Evolutionary conservation across 208 protist species (phyloP).

Genomic region (Acanthamoeba royreba): DNA sequence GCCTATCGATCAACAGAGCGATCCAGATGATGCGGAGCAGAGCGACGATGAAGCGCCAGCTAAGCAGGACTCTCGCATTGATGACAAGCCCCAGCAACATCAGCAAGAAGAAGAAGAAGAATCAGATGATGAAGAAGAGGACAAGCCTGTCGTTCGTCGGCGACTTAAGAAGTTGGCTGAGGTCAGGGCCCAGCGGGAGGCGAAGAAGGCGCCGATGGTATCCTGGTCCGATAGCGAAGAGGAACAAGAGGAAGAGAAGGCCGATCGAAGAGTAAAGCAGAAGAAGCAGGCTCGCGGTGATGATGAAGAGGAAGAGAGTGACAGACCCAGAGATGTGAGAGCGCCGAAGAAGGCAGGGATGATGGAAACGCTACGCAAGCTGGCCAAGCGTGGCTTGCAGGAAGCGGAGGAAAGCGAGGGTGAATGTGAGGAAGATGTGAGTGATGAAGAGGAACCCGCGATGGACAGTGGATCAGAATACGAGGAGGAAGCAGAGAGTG

Average conservation of each 20-base stretch:
- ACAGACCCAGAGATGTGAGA: background rate
- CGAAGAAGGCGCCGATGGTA: background rate
- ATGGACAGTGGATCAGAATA: too few species aligned
- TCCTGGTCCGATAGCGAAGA: too few species aligned
- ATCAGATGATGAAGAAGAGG: background rate
- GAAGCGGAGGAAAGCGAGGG: background rate
- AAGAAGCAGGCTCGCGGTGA: background rate
- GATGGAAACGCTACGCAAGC: background rate
- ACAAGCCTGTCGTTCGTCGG: background rate
- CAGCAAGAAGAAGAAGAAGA: background rate
- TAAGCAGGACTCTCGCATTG: too few species aligned
- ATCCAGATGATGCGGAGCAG: background rate
- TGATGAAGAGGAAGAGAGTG: background rate
- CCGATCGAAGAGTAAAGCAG: background rate
- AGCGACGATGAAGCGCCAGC: background rate
- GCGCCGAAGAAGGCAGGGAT: background rate
- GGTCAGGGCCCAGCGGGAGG: background rate
- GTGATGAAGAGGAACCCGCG: background rate
- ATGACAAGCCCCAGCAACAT: too few species aligned
- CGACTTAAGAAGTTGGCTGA: background rate
- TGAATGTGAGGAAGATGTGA: background rate
- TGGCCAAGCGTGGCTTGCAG: background rate
- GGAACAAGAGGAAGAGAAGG: background rate
- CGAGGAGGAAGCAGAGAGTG: background rate
- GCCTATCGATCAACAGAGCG: background rate